Conservation (phyloP, 2,329 filamentous ascomycete species). For the Aureobasidium sp. region DNA sequence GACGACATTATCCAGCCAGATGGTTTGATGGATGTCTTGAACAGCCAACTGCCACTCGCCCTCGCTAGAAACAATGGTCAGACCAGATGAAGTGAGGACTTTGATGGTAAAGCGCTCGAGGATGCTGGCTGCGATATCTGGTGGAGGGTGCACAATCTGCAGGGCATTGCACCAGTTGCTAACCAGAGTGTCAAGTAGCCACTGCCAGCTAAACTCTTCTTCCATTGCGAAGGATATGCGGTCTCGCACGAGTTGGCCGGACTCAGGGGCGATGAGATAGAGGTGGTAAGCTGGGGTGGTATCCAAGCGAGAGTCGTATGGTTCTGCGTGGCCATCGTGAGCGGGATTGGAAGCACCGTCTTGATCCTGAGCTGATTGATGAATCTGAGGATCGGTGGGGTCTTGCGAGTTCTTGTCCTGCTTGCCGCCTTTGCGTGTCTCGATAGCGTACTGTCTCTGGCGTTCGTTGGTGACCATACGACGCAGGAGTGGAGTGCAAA, state of each 20-base stretch:
- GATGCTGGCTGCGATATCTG: conserved; percentile 4
- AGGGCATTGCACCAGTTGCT: conserved; percentile 12
- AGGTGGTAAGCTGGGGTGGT: conserved; percentile 6
- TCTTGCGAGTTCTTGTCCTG: background rate
- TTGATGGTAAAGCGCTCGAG: conserved; percentile 13
- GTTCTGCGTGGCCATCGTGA: background rate
- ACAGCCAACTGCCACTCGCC: conserved; percentile 13
- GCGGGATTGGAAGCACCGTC: background rate
- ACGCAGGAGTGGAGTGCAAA: conserved; percentile 50
- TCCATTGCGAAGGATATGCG: conserved; percentile 10
- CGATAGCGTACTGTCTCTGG: conserved; percentile 51
- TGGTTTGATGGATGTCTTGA: conserved; percentile 11
- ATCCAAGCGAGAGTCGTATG: background rate
- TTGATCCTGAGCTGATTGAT: background rate
- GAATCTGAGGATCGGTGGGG: background rate
- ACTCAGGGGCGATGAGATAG: conserved; percentile 4
- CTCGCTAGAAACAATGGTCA: conserved; percentile 8
- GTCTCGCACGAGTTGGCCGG: conserved; percentile 3
- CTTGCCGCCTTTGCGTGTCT: conserved; percentile 41
- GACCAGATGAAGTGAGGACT: conserved; percentile 14
- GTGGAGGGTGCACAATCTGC: conserved; percentile 4
- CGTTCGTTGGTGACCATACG: conserved; percentile 56
- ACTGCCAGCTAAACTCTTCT: conserved; percentile 3
- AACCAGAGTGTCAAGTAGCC: conserved; percentile 2
- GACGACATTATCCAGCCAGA: conserved; percentile 11